phyloP scores from a whole-genome alignment of 139 green algal genomes.

The Tetraselmis chui region DNA sequence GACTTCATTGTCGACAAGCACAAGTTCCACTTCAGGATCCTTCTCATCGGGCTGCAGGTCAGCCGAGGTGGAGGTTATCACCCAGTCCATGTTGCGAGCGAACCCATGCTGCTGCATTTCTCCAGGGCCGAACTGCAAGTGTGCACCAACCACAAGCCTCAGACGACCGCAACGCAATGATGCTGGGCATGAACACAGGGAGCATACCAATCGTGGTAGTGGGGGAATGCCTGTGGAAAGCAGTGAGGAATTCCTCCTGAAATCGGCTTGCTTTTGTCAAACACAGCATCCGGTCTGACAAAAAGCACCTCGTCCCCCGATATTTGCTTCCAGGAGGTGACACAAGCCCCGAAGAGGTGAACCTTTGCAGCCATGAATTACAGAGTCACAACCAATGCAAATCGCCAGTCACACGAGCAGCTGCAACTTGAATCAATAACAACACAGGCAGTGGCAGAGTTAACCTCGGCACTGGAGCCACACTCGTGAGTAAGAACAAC shows the following conservation, averaged over 20 bases:
- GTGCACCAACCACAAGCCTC: neutral
- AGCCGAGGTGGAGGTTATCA: conserved; percentile 62
- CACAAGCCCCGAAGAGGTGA: conserved; percentile 80
- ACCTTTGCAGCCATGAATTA: too few relatives aligned
- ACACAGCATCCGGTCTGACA: conserved; percentile 66
- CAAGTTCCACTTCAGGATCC: conserved; percentile 73
- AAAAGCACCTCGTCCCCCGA: conserved; percentile 36
- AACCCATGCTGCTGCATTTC: conserved; percentile 95
- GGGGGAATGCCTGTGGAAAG: conserved; percentile 84
- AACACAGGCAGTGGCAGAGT: neutral
- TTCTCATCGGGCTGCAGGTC: conserved; percentile 86
- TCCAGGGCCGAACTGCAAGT: conserved; percentile 83
- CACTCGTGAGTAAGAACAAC: conserved; percentile 57
- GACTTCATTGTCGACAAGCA: conserved; percentile 82
- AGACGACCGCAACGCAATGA: neutral
- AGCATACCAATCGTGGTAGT: too few relatives aligned
- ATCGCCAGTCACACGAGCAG: neutral
- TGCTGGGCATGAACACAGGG: neutral
- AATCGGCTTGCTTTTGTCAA: conserved; percentile 89
- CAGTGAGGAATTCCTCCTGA: conserved; percentile 89
- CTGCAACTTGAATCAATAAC: neutral
- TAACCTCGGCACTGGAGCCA: conserved; percentile 67
- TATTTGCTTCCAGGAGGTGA: conserved; percentile 72
- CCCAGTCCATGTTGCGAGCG: conserved; percentile 90
- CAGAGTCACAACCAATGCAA: too few relatives aligned